Evolutionary conservation across 257 asterid species (phyloP).

Genomic region (Solanum dulcamara): DNA sequence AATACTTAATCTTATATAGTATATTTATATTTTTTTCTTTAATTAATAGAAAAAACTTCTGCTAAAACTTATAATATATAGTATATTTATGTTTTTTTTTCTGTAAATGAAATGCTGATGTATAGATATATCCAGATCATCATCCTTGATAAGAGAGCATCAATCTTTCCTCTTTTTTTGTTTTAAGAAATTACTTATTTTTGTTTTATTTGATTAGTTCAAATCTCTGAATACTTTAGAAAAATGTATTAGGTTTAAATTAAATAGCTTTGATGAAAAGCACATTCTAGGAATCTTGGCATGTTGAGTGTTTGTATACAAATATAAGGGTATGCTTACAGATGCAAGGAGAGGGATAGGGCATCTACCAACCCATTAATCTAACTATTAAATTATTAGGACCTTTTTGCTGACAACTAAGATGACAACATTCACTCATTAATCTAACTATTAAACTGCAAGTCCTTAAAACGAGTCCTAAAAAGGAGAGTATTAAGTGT

Average conservation of each 20-base stretch:
- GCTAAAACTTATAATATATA: too few relatives aligned
- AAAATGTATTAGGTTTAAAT: neutral
- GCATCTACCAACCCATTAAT: neutral
- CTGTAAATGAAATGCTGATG: too few relatives aligned
- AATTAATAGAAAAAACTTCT: too few relatives aligned
- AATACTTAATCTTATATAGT: too few relatives aligned
- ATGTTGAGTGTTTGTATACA: neutral
- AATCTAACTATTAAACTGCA: neutral
- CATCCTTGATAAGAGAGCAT: too few relatives aligned
- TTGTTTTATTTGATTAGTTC: neutral
- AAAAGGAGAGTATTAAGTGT: too few relatives aligned
- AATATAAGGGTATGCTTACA: neutral
- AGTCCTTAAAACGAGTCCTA: neutral
- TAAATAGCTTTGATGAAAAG: neutral
- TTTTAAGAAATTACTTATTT: too few relatives aligned
- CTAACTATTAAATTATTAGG: neutral
- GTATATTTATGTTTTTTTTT: too few relatives aligned
- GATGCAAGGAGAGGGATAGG: neutral
- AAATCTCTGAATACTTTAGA: neutral
- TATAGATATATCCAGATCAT: too few relatives aligned
- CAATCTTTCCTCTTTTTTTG: too few relatives aligned
- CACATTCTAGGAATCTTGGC: neutral
- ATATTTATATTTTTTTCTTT: too few relatives aligned
- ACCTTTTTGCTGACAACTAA: neutral
- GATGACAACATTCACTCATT: neutral